Evolutionary conservation across 2,329 filamentous ascomycete species (phyloP).

Genomic region (Shiraia bambusicola): DNA sequence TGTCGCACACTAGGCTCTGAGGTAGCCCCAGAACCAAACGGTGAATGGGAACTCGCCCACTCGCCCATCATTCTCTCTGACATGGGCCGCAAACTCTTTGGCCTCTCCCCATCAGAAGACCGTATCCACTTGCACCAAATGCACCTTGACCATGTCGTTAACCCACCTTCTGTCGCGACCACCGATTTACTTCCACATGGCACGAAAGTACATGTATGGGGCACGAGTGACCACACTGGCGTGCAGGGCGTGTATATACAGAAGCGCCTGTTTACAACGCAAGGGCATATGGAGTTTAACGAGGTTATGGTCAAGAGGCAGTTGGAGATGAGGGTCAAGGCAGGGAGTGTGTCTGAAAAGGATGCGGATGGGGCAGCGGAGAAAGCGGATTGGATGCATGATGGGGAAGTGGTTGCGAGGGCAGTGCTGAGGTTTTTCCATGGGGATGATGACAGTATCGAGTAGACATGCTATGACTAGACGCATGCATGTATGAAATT

Average conservation of each 20-base stretch:
- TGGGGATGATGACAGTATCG: constrained; percentile 31
- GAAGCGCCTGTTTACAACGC: constrained; percentile 50
- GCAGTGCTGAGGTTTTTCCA: constrained; percentile 38
- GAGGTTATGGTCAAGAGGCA: constrained; percentile 50
- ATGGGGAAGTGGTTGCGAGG: constrained; percentile 31
- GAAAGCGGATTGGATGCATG: constrained; percentile 36
- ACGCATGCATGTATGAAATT: too few relatives aligned
- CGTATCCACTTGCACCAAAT: constrained; percentile 50
- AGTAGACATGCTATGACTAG: constrained; percentile 2
- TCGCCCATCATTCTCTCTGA: constrained; percentile 45
- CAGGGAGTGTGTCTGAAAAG: constrained; percentile 42
- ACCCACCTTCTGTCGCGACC: constrained; percentile 30
- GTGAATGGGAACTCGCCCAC: constrained; percentile 52
- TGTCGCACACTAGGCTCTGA: constrained; percentile 47
- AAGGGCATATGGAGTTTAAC: constrained; percentile 52
- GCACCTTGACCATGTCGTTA: constrained; percentile 50
- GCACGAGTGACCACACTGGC: constrained; percentile 47
- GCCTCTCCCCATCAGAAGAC: constrained; percentile 28
- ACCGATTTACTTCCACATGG: constrained; percentile 29
- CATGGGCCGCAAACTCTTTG: constrained; percentile 47
- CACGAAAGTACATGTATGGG: constrained; percentile 54
- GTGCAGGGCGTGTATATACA: constrained; percentile 51
- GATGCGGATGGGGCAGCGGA: constrained; percentile 40
- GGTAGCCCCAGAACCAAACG: constrained; percentile 41
- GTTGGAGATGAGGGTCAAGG: constrained; percentile 49